Base-by-base conservation (phyloP, 768 basidiomycete species). In the Termitomyces sp. region DNA sequence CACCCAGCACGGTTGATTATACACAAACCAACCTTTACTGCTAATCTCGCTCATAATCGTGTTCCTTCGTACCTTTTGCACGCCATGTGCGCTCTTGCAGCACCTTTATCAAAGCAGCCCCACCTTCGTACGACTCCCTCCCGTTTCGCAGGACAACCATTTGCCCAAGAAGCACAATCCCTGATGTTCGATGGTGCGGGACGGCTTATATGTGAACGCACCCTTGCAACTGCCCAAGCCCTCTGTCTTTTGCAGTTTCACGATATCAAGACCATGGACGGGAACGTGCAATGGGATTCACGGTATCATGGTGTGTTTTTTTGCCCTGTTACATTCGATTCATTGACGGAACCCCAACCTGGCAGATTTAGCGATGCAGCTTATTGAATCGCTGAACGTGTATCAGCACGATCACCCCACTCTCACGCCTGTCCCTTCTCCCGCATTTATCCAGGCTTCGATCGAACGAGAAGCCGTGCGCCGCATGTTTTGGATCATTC, bases 391-490 rank as follows among this genome's bases (percentile, higher is more conserved):
- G 60, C 77, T 93, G 59, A 84, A 84, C 61, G 81, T 89, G 36
- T 83, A 85, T 66, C 78, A 77, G 62, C 81, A 84, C 41, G 86
- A 89, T 60, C 78, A 81, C 64, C 81, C 84, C 37, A 78, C 80
- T 56, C 75, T 83, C 61, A 81, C 87, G 41, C 81, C 85, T 49
- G 72, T 81, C 45, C 83, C 84, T 54, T 78, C 84, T 59, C 75
- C 82, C 54, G 81, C 83, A 54, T 83, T 83, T 63, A 83, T 84
- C 24, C 79, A 85, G 61, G 76, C 76, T 55, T 81, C 81, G 49
- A 83, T 89, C 63, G 86, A 90, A 66, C 86, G 84, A 60, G 90
- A 93, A 74, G 88, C 87, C 61, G 77, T 85, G n/a, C 86, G 91
- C 48, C 84, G 91, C 57, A 84, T 88, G 58, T 91, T 92, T 71